Conservation (phyloP, 1,284 basidiomycete species). For the Coniferiporia weirii region DNA sequence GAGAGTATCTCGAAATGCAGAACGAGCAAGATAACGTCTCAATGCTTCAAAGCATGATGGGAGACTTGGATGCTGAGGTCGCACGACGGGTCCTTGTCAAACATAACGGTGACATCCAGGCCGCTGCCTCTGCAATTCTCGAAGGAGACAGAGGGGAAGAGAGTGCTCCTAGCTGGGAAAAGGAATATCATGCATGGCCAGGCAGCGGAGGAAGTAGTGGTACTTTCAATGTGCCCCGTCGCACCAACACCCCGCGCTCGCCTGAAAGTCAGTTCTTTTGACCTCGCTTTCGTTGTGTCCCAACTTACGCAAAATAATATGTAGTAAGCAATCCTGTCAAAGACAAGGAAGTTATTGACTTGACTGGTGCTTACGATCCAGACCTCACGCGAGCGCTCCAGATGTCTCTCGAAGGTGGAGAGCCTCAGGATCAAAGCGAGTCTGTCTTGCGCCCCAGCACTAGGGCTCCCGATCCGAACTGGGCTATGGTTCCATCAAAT, state of each 20-base stretch:
- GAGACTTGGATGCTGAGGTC: slow-evolving; percentile 39
- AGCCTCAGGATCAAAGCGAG: slow-evolving; percentile 27
- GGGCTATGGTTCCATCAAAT: slow-evolving; percentile 65
- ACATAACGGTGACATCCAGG: slow-evolving; percentile 54
- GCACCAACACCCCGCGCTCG: slow-evolving; percentile 10
- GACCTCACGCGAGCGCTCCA: slow-evolving; percentile 45
- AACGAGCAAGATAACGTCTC: slow-evolving; percentile 28
- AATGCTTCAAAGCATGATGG: slow-evolving; percentile 34
- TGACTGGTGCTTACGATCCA: slow-evolving; percentile 50
- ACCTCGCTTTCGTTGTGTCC: slow-evolving; percentile 1
- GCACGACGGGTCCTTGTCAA: slow-evolving; percentile 42
- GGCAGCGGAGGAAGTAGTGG: slow-evolving; percentile 2
- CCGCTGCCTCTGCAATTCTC: slow-evolving; percentile 55
- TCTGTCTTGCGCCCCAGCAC: slow-evolving; percentile 52
- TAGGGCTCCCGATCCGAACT: slow-evolving; percentile 54
- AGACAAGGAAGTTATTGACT: slow-evolving; percentile 45
- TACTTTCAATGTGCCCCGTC: slow-evolving; percentile 19
- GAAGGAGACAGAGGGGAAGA: slow-evolving; percentile 43
- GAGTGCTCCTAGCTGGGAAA: slow-evolving; percentile 13
- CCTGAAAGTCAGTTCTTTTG: slow-evolving; percentile 2
- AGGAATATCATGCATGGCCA: slow-evolving; percentile 13
- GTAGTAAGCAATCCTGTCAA: slow-evolving; percentile 22
- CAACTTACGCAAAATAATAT: slow-evolving; percentile 32
- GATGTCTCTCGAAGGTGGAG: slow-evolving; percentile 39
- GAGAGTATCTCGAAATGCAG: background rate